phyloP scores from a whole-genome alignment of 164 flowering plant species.

The Chimonanthus praecox region DNA sequence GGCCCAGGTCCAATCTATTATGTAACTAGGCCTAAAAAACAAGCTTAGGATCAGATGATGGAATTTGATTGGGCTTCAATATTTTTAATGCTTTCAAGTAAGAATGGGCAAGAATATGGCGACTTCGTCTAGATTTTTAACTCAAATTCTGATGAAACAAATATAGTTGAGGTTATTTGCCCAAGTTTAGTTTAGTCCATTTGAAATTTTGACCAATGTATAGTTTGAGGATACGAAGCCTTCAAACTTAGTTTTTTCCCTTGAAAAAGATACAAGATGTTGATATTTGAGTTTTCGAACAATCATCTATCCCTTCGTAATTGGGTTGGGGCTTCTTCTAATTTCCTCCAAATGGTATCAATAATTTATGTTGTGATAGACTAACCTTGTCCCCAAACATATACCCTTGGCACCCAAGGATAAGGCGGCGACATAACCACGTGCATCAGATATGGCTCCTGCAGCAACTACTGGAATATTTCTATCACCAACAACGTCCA shows the following conservation, averaged over 20 bases:
- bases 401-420: conserved; percentile 29
- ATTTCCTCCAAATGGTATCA: neutral
- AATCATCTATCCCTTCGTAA: too few relatives aligned
- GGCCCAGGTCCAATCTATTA: too few relatives aligned
- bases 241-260: too few relatives aligned
- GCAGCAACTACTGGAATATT: conserved; percentile 26
- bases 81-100: neutral
- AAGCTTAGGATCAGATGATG: neutral
- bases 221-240: neutral
- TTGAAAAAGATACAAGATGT: too few relatives aligned
- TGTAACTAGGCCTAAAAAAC: too few relatives aligned
- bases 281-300: too few relatives aligned
- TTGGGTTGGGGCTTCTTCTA: neutral
- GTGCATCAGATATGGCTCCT: conserved; percentile 25
- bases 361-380: neutral
- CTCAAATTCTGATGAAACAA: too few relatives aligned
- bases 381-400: conserved; percentile 26
- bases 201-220: too few relatives aligned
- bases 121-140: too few relatives aligned
- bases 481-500: conserved; percentile 25
- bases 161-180: too few relatives aligned
- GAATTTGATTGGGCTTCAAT: neutral
- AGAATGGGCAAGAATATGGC: neutral
- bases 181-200: too few relatives aligned
- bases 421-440: conserved; percentile 29